phyloP scores from a whole-genome alignment of 805 yeast species.

The Tetrapisispora fleetii region DNA sequence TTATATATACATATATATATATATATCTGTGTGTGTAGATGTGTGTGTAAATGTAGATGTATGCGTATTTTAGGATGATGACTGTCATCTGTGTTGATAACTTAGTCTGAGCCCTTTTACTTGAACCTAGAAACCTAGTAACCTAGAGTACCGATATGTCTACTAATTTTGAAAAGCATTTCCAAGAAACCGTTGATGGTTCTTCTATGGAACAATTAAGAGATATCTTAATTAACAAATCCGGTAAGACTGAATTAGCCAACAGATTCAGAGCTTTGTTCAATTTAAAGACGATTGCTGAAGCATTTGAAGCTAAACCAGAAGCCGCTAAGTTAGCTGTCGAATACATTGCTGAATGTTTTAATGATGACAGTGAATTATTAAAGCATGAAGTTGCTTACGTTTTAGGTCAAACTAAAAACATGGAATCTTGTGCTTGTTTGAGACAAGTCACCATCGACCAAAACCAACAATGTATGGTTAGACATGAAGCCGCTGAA shows the following conservation, averaged over 20 bases:
- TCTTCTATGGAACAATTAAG: conserved; percentile 54
- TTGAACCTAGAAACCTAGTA: too few relatives aligned
- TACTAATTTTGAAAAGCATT: conserved; percentile 30
- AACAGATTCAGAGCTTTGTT: conserved; percentile 89
- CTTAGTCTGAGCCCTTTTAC: too few relatives aligned
- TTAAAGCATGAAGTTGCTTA: conserved; percentile 97
- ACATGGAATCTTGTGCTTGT: conserved; percentile 64
- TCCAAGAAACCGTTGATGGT: conserved; percentile 30
- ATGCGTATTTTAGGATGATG: too few relatives aligned
- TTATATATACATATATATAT: background rate
- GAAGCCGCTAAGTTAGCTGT: conserved; percentile 57
- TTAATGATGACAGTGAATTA: conserved; percentile 72
- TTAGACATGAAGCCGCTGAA: conserved; percentile 98
- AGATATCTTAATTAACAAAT: conserved; percentile 54
- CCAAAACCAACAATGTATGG: conserved; percentile 79
- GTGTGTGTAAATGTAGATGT: too few relatives aligned
- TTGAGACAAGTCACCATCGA: conserved; percentile 63
- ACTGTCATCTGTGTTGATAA: too few relatives aligned
- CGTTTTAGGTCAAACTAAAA: conserved; percentile 91
- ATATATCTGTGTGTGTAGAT: background rate
- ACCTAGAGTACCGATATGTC: conserved; percentile 18
- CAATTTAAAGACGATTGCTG: conserved; percentile 78
- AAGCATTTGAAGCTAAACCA: conserved; percentile 47
- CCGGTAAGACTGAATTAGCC: conserved; percentile 52
- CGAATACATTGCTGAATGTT: conserved; percentile 76